Percentiles rank a stretch among this genome's conserved stretches.
Evolutionary conservation across 176 grass and related monocot genomes (phyloP).

Genomic region (Carex kokanica): DNA sequence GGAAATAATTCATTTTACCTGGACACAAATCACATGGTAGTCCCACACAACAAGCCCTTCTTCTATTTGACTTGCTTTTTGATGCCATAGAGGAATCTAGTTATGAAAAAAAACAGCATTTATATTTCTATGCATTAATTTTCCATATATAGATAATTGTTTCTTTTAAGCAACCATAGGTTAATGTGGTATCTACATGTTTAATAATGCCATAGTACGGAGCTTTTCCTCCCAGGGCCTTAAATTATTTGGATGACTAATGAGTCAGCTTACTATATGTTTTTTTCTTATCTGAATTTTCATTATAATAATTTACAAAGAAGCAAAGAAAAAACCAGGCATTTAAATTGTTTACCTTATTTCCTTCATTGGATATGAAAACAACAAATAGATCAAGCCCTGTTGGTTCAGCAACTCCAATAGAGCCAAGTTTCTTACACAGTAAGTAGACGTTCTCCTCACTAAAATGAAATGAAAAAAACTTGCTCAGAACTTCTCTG

Average conservation of each 20-base stretch:
- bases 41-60: slow-evolving; percentile 81
- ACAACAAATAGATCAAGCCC: slow-evolving; percentile 67
- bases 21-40: slow-evolving; percentile 91
- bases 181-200: neutral
- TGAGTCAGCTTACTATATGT: no score
- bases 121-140: neutral
- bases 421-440: slow-evolving; percentile 59
- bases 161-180: neutral
- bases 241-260: neutral
- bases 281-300: neutral
- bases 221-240: neutral
- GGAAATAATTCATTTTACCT: slow-evolving; percentile 45
- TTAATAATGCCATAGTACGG: neutral
- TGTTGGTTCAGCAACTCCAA: slow-evolving; percentile 44
- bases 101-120: neutral
- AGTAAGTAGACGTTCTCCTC: slow-evolving; percentile 93
- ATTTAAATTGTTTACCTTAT: slow-evolving; percentile 38
- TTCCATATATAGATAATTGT: neutral
- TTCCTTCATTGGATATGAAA: slow-evolving; percentile 86
- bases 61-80: slow-evolving; percentile 58
- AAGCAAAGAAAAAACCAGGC: neutral
- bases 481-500: neutral
- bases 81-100: slow-evolving; percentile 87
- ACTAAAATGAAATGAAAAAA: slow-evolving; percentile 26
- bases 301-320: neutral